A percentile compares a stretch with the other conserved stretches of the same genome.
These are phyloP conservation scores for Taiozyma sp. DNA, from an alignment of 1,139 yeast genomes.

Conservation along the genomic window DNA sequence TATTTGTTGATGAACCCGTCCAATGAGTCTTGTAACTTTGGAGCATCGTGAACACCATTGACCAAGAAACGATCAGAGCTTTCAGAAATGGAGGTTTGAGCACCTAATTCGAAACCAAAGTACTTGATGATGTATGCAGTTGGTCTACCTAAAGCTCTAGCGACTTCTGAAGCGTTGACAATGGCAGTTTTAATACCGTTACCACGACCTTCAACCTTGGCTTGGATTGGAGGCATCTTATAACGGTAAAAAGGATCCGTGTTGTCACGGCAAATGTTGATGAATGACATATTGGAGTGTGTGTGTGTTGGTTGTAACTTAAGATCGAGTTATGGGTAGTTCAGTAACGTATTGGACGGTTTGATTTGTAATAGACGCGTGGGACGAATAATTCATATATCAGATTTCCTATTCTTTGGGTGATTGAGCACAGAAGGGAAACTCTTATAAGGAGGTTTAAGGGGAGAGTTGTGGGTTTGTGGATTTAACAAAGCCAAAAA, in stretches of 20 bases:
- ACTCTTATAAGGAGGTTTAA: too few species aligned
- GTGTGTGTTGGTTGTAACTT: background rate
- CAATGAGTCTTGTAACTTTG: conserved; percentile 85
- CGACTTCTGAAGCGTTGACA: conserved; percentile 86
- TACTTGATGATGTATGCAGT: conserved; percentile 87
- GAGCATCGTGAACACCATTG: conserved; percentile 92
- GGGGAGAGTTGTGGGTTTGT: too few species aligned
- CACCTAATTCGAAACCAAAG: conserved; percentile 96
- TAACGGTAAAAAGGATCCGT: conserved; percentile 98
- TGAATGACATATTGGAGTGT: conserved; percentile 58
- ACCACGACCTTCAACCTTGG: conserved; percentile 98
- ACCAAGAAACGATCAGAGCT: conserved; percentile 84
- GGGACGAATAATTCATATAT: background rate
- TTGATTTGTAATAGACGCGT: background rate
- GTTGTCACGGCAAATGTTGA: conserved; percentile 95
- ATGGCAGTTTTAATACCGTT: conserved; percentile 98
- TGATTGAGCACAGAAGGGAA: background rate
- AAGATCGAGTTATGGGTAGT: background rate
- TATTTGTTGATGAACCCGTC: conserved; percentile 93
- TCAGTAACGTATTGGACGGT: background rate
- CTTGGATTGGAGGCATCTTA: conserved; percentile 97
- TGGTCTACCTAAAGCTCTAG: conserved; percentile 92
- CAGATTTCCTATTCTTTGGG: background rate
- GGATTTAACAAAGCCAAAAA: too few species aligned
- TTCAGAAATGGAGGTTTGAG: conserved; percentile 82